These are phyloP conservation scores for Patellifolia procumbens DNA, from an alignment of 179 eudicot genomes.

Conservation along the genomic window DNA sequence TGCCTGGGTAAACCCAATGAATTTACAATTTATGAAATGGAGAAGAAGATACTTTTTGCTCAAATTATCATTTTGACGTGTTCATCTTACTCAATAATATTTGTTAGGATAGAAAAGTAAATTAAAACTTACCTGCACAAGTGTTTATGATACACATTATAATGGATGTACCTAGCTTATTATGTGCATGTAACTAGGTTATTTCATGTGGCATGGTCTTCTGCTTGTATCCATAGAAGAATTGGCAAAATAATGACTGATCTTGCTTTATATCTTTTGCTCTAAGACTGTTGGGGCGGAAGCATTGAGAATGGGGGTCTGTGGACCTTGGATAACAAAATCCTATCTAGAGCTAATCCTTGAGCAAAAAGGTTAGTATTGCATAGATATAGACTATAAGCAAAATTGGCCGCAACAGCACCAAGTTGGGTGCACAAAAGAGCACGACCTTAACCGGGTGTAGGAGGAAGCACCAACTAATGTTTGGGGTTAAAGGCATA, in stretches of 20 bases:
- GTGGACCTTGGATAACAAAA: constrained; percentile 96
- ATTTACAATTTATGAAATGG: background rate
- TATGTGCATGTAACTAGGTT: background rate
- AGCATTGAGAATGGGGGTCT: constrained; percentile 70
- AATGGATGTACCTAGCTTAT: no score
- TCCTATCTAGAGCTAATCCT: constrained; percentile 96
- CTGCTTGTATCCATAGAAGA: background rate
- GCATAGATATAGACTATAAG: no score
- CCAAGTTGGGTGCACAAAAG: no score
- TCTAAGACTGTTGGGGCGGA: constrained; percentile 80
- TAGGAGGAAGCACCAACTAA: no score
- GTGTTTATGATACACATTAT: background rate
- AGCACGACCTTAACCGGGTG: no score
- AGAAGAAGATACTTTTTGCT: background rate
- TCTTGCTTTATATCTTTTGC: constrained; percentile 23
- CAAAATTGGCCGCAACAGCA: no score
- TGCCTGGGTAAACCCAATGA: background rate
- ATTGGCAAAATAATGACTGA: background rate
- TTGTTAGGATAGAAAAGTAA: background rate
- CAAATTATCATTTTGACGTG: background rate
- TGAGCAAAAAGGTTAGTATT: constrained; percentile 73
- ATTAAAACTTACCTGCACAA: background rate
- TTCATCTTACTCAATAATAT: background rate
- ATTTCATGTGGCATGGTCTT: background rate
- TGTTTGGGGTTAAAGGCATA: no score